phyloP scores from a whole-genome alignment of 352 stramenopile genomes.

The Peronosclerospora sorghi region DNA sequence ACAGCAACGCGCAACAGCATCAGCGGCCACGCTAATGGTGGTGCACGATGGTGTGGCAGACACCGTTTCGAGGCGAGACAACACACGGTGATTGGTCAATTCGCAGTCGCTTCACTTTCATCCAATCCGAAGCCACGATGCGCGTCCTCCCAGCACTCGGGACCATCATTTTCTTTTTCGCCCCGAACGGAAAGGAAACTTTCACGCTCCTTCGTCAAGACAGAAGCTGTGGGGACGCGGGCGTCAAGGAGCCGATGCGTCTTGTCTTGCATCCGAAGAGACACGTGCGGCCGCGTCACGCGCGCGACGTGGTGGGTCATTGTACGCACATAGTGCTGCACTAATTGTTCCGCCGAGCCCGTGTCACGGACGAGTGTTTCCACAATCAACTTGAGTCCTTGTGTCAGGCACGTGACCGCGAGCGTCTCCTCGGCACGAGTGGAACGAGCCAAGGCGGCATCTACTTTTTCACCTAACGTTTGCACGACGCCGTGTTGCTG shows the following conservation, averaged over 20 bases:
- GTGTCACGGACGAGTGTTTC: conserved; percentile 72
- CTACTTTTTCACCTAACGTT: conserved; percentile 29
- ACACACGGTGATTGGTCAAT: conserved; percentile 11
- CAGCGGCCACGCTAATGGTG: conserved; percentile 21
- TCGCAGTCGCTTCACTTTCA: conserved; percentile 30
- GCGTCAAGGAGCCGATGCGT: conserved; percentile 70
- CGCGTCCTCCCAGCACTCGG: conserved; percentile 2
- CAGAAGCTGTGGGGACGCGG: no score
- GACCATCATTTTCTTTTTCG: conserved; percentile 23
- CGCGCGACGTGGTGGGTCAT: conserved; percentile 79
- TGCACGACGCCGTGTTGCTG: conserved; percentile 30
- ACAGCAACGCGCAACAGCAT: conserved; percentile 23
- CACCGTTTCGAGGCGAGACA: background rate
- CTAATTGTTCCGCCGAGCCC: conserved; percentile 47
- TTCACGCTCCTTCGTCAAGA: conserved; percentile 50
- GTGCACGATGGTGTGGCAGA: conserved; percentile 10
- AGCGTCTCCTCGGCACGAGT: conserved; percentile 33
- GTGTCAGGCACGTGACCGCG: conserved; percentile 32
- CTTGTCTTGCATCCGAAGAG: conserved; percentile 70
- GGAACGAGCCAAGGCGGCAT: conserved; percentile 28
- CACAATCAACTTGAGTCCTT: conserved; percentile 59
- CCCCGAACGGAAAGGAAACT: conserved; percentile 58
- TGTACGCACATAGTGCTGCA: conserved; percentile 77
- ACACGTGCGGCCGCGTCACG: conserved; percentile 72
- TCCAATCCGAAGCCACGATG: conserved; percentile 26